Evolutionary conservation across 1,284 basidiomycete genomes (phyloP).

Genomic region (Athelia sp.): DNA sequence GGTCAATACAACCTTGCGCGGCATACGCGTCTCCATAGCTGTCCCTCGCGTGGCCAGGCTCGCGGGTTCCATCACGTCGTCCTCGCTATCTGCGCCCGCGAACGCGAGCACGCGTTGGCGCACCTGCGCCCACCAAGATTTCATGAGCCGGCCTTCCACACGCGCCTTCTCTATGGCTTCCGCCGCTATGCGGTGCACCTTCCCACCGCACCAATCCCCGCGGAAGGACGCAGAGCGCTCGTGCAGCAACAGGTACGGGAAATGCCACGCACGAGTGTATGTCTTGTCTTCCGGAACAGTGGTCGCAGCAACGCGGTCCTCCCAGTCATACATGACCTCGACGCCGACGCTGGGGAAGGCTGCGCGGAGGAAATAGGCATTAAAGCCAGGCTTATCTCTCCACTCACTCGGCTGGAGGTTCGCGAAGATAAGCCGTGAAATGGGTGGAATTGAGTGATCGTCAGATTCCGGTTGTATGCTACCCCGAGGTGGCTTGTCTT

Average conservation of each 20-base stretch:
- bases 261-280: conserved; percentile 39
- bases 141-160: conserved; percentile 16
- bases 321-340: conserved; percentile 67
- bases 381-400: conserved; percentile 72
- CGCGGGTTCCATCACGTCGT: background rate
- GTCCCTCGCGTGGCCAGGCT: conserved; percentile 16
- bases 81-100: conserved; percentile 6
- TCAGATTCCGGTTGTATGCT: background rate
- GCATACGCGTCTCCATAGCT: conserved; percentile 26
- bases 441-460: conserved; percentile 38
- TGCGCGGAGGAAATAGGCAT: conserved; percentile 68
- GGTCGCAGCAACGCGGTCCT: conserved; percentile 50
- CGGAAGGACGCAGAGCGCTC: conserved; percentile 75
- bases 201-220: conserved; percentile 52
- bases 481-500: background rate
- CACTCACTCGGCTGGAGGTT: conserved; percentile 53
- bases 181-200: conserved; percentile 64
- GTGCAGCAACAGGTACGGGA: conserved; percentile 58
- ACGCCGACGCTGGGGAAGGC: conserved; percentile 72
- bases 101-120: conserved; percentile 8
- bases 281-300: conserved; percentile 17
- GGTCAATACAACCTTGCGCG: conserved; percentile 56
- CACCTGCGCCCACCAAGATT: conserved; percentile 14
- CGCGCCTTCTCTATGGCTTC: conserved; percentile 55
- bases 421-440: conserved; percentile 68